A percentile compares a stretch with the other conserved stretches of the same genome.
Conservation (phyloP, 805 yeast genomes). For the Kuraishia piskuri region DNA sequence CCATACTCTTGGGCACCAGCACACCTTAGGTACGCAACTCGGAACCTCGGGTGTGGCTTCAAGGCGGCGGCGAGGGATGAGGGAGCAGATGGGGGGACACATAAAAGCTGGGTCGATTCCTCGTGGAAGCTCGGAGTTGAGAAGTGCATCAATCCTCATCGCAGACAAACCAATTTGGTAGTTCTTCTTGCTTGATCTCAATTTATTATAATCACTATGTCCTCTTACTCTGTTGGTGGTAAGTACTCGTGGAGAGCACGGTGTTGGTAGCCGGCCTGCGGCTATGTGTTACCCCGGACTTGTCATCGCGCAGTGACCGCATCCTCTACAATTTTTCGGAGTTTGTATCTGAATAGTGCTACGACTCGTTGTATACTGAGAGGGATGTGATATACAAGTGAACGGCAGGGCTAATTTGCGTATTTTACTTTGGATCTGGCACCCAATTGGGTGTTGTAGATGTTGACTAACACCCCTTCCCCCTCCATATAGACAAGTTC, state of each 20-base stretch:
- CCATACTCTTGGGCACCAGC: neutral
- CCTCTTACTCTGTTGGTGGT: constrained; percentile 3
- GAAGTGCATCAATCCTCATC: no score
- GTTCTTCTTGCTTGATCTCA: neutral
- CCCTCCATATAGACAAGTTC: constrained; percentile 11
- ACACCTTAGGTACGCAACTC: neutral
- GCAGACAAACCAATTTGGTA: neutral
- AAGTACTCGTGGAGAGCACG: neutral
- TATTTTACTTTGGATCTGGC: no score
- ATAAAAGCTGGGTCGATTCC: neutral
- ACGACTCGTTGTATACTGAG: no score
- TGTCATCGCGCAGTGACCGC: no score
- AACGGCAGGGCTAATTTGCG: no score
- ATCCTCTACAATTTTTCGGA: no score
- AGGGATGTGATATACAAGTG: no score
- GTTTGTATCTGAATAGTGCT: no score
- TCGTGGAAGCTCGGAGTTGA: neutral
- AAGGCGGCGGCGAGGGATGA: neutral
- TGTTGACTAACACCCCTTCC: constrained; percentile 3
- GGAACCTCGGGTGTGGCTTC: neutral
- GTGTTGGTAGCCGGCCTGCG: neutral
- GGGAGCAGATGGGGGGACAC: neutral
- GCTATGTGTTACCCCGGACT: neutral
- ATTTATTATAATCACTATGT: neutral
- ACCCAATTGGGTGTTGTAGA: no score